These are phyloP conservation scores for Zostera marina DNA, from an alignment of 116 monocot species.

Conservation along the genomic window DNA sequence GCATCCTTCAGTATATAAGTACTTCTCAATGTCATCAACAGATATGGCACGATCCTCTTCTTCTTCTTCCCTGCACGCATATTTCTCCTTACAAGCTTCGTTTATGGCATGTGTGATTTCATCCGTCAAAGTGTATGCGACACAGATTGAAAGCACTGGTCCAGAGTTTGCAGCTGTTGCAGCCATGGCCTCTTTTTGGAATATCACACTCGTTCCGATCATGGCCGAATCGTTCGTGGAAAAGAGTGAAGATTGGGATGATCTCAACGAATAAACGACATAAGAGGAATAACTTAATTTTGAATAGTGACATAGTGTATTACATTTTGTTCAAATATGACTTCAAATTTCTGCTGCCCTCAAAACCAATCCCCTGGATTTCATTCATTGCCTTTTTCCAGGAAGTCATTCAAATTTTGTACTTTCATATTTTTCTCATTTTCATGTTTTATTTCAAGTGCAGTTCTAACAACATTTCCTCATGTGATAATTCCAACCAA, in stretches of 20 bases:
- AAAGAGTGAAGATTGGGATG: too few species aligned
- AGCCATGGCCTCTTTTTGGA: slow-evolving; percentile 63
- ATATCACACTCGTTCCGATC: too few species aligned
- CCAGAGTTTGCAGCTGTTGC: slow-evolving; percentile 49
- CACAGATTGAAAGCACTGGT: slow-evolving; percentile 59
- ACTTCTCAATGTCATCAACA: slow-evolving; percentile 43
- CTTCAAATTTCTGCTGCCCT: too few species aligned
- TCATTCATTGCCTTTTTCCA: too few species aligned
- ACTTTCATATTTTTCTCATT: slow-evolving; percentile 13
- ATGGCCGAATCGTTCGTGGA: too few species aligned
- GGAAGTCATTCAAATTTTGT: not conserved
- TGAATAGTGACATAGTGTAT: too few species aligned
- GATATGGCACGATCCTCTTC: slow-evolving; percentile 12
- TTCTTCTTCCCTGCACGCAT: not conserved
- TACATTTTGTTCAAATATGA: too few species aligned
- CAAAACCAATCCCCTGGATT: too few species aligned
- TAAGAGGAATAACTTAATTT: too few species aligned
- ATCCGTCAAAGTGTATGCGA: slow-evolving; percentile 65
- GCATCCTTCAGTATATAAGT: slow-evolving; percentile 33
- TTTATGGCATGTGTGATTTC: slow-evolving; percentile 64
- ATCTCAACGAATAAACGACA: too few species aligned
- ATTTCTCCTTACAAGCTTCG: slow-evolving; percentile 26
- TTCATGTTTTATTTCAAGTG: slow-evolving; percentile 48
- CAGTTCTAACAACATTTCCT: slow-evolving; percentile 72
- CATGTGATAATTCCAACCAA: slow-evolving; percentile 90